A percentile compares a stretch with the other conserved stretches of the same genome.
Conservation (phyloP, 2,329 filamentous ascomycete species). For the Stagonosporopsis tanaceti region DNA sequence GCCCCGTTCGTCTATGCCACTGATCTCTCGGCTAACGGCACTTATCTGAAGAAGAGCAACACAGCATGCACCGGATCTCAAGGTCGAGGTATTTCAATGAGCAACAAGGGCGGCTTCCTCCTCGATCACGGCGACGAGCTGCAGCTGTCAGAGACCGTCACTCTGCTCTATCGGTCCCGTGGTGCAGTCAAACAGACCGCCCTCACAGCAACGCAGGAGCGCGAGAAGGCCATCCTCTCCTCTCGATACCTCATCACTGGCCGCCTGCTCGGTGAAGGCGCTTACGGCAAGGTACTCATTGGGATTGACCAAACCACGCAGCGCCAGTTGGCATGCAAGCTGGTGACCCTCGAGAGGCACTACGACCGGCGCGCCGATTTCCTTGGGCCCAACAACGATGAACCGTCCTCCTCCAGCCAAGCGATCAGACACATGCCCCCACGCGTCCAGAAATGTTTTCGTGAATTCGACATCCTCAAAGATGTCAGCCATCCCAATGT, state of each 20-base stretch:
- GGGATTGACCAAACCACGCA: conserved; percentile 61
- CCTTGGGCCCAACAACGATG: conserved; percentile 8
- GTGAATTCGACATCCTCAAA: conserved; percentile 60
- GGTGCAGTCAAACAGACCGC: conserved; percentile 12
- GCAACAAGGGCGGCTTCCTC: conserved; percentile 49
- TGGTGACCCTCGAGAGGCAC: conserved; percentile 60
- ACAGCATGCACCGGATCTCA: conserved; percentile 31
- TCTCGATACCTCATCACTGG: conserved; percentile 59
- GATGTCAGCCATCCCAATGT: conserved; percentile 68
- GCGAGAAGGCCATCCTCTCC: conserved; percentile 55
- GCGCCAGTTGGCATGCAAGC: conserved; percentile 73
- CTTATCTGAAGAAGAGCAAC: conserved; percentile 45
- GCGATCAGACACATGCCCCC: conserved; percentile 33
- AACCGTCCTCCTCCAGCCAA: conserved; percentile 2
- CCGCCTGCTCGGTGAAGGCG: conserved; percentile 63
- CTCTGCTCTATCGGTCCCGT: conserved; percentile 36
- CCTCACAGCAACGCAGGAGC: conserved; percentile 39
- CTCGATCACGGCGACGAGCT: conserved; percentile 56
- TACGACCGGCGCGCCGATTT: conserved; percentile 19
- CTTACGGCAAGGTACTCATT: conserved; percentile 63
- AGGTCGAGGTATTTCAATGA: conserved; percentile 41
- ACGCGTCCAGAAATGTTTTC: conserved; percentile 39
- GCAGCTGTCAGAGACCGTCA: conserved; percentile 40
- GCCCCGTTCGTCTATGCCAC: conserved; percentile 58
- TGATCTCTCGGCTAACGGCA: conserved; percentile 56